Evolutionary conservation across 495 filamentous ascomycete species (phyloP), one percentile per base, ranked within the genome.

Genomic region (Aspergillus bertholletiae): DNA sequence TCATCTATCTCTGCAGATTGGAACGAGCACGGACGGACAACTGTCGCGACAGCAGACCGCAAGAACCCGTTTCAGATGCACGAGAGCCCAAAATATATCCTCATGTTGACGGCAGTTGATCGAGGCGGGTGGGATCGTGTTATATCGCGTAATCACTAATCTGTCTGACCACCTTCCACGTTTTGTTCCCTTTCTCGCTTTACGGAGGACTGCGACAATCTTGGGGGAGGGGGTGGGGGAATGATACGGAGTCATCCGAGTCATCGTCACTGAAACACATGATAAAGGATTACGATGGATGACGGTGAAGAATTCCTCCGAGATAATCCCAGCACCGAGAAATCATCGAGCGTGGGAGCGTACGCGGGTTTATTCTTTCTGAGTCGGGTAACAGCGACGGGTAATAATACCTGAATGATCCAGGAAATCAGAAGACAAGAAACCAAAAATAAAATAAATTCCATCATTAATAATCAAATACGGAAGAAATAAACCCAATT

Each of bases 61-160:
- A 58, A 58, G 45, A 49, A 40, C 56, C 55, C 55, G 49, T 53
- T 58, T 49, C 46, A 34, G 46, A 49, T 49, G 56, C 56, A 58
- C 27, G 46, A 58, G 26, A 35, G 51, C 56, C 56, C 56, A 58
- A 58, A n/a, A n/a, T n/a, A n/a, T n/a, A n/a, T n/a, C n/a, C n/a
- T n/a, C n/a, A n/a, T n/a, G n/a, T n/a, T n/a, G n/a, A n/a, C n/a
- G n/a, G n/a, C n/a, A n/a, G n/a, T n/a, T n/a, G 34, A 37, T 37
- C 5, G 12, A 37, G n/a, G 34, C 5, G 34, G 11, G 11, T 37
- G 5, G 5, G 34, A 8, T 28, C 26, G 26, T 28, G 26, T 45
- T 22, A 13, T 21, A 15, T 12, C 20, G 9, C 15, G 43, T 44
- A 21, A 44, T 45, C 26, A 24, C 21, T 20, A 23, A 45, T 45